Evolutionary conservation across 345 rosid species (phyloP).

Genomic region (Eucalyptus virginea): DNA sequence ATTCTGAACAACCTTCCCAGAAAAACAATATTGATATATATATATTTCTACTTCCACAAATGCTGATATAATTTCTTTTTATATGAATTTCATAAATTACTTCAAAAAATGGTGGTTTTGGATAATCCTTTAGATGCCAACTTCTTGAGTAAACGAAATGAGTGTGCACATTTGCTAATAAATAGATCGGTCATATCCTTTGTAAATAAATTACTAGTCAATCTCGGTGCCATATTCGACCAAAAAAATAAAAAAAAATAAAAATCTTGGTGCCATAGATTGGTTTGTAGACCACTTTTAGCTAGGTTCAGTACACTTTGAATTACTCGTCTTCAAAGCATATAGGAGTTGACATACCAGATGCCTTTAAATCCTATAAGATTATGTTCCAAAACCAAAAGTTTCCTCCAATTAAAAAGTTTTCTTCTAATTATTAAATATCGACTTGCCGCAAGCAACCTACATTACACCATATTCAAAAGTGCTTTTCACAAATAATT

Average conservation of each 20-base stretch:
- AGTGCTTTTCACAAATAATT: not conserved
- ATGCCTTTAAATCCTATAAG: not conserved
- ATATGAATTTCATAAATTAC: too few relatives aligned
- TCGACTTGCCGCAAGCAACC: not conserved
- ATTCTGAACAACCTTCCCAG: too few relatives aligned
- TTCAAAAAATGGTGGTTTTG: too few relatives aligned
- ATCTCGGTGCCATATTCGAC: not conserved
- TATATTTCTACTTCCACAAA: too few relatives aligned
- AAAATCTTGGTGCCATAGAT: not conserved
- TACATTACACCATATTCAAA: not conserved
- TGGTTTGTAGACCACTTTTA: not conserved
- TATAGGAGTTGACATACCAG: not conserved
- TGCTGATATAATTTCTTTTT: too few relatives aligned
- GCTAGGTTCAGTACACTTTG: not conserved
- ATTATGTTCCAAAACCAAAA: not conserved
- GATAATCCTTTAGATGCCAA: not conserved
- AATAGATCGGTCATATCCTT: not conserved
- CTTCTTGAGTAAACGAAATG: not conserved
- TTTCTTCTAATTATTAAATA: not conserved
- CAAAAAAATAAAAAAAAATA: too few relatives aligned
- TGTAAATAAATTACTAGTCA: not conserved
- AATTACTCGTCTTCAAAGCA: not conserved
- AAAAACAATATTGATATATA: too few relatives aligned
- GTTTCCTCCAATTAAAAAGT: accelerated
- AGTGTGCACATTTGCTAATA: not conserved